Percentiles rank a stretch among this genome's conserved stretches.
phyloP scores from a whole-genome alignment of 176 grass and related monocot genomes.

The Eleusine indica region DNA sequence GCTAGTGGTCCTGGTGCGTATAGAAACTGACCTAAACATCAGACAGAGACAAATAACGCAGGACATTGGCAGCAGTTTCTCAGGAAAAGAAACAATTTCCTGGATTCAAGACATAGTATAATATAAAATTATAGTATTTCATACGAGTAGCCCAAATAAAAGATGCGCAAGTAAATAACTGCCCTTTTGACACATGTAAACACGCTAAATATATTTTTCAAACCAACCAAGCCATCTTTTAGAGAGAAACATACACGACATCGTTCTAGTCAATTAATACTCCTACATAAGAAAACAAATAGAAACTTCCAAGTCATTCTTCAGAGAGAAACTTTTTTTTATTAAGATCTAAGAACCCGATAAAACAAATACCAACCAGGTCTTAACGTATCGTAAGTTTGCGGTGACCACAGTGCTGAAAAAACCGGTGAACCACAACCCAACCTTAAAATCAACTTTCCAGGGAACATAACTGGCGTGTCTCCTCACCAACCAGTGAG shows the following conservation, averaged over 20 bases:
- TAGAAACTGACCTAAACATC: slow-evolving; percentile 1
- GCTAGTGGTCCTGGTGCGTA: background rate
- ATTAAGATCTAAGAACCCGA: background rate
- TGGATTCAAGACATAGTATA: background rate
- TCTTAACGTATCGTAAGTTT: slow-evolving; percentile 28
- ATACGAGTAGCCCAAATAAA: background rate
- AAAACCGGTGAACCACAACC: slow-evolving; percentile 42
- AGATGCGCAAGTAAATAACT: background rate
- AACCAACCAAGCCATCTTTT: background rate
- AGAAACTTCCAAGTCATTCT: too few relatives aligned
- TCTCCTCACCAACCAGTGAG: slow-evolving; percentile 11
- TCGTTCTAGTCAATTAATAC: too few relatives aligned
- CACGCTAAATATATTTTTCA: background rate
- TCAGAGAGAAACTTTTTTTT: too few relatives aligned
- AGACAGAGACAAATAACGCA: slow-evolving; percentile 8
- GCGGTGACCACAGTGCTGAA: slow-evolving; percentile 22
- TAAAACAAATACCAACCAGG: background rate
- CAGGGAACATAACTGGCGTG: background rate
- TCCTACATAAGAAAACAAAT: too few relatives aligned
- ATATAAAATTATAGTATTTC: background rate
- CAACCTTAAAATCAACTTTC: background rate
- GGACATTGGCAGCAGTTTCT: background rate
- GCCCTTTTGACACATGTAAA: background rate
- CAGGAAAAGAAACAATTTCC: background rate
- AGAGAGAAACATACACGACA: too few relatives aligned